phyloP scores from a whole-genome alignment of 805 yeast species.

The Candida cerambycidarum region DNA sequence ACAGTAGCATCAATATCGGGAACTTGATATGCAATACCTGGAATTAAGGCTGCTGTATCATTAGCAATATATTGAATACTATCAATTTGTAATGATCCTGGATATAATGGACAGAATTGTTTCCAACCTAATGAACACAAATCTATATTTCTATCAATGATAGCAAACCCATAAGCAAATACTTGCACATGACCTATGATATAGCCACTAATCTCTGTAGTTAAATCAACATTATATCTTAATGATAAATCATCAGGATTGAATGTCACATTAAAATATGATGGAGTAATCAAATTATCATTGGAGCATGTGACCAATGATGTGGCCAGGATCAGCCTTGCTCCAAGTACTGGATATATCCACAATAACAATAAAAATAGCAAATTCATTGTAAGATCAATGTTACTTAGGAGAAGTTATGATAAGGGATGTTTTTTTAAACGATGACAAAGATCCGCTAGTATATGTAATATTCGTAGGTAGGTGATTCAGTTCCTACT shows the following conservation, averaged over 20 bases:
- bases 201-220: slow-evolving; percentile 64
- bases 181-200: slow-evolving; percentile 70
- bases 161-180: slow-evolving; percentile 81
- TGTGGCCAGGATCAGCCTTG: slow-evolving; percentile 50
- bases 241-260: slow-evolving; percentile 70
- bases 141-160: slow-evolving; percentile 58
- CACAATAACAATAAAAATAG: slow-evolving; percentile 1
- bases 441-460: no score
- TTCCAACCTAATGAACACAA: slow-evolving; percentile 72
- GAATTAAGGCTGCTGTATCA: slow-evolving; percentile 56
- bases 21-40: slow-evolving; percentile 82
- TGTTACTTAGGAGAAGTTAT: no score
- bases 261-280: slow-evolving; percentile 71
- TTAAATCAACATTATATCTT: slow-evolving; percentile 66
- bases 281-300: slow-evolving; percentile 68
- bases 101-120: slow-evolving; percentile 86
- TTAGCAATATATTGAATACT: slow-evolving; percentile 60
- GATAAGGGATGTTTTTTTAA: background rate
- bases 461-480: background rate
- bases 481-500: background rate
- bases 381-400: slow-evolving; percentile 4
- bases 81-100: slow-evolving; percentile 78
- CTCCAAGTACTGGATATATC: slow-evolving; percentile 14
- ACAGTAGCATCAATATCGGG: slow-evolving; percentile 85
- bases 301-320: slow-evolving; percentile 88